Conservation (phyloP, 106 monocot species). For the Allium fistulosum region DNA sequence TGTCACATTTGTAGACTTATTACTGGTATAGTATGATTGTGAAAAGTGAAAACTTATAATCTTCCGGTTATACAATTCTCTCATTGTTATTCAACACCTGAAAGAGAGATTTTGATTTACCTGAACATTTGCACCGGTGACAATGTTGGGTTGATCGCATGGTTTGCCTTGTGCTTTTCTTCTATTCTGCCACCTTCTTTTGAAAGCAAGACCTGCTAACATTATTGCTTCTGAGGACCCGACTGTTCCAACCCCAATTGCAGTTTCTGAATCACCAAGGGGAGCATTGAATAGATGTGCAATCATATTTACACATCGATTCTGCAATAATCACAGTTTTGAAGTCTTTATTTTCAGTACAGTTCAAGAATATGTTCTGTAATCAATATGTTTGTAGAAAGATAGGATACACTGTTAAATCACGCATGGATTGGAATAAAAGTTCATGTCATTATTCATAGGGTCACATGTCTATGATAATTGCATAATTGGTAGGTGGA, state of each 20-base stretch:
- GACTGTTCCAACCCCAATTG: conserved; percentile 58
- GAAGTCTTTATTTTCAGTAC: not conserved
- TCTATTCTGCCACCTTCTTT: conserved; percentile 66
- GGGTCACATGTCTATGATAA: not conserved
- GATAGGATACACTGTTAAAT: no score
- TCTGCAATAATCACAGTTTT: conserved; percentile 15
- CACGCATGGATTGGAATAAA: no score
- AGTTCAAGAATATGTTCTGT: not conserved
- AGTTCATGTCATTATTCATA: not conserved
- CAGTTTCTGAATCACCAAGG: conserved; percentile 41
- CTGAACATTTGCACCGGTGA: conserved; percentile 73
- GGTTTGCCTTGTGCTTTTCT: conserved; percentile 46
- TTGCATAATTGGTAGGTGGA: not conserved
- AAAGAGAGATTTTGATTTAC: conserved; percentile 14
- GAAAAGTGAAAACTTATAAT: no score
- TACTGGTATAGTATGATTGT: no score
- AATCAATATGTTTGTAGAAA: no score
- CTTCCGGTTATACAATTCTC: no score
- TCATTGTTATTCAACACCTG: not conserved
- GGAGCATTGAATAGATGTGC: conserved; percentile 75
- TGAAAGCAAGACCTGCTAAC: conserved; percentile 77
- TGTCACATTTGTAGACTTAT: no score
- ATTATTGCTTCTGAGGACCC: conserved; percentile 76
- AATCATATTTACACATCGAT: conserved; percentile 77
- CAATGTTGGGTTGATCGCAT: conserved; percentile 66